phyloP scores from a whole-genome alignment of 78 protist genomes.

The Dictyostelium firmibasis region DNA sequence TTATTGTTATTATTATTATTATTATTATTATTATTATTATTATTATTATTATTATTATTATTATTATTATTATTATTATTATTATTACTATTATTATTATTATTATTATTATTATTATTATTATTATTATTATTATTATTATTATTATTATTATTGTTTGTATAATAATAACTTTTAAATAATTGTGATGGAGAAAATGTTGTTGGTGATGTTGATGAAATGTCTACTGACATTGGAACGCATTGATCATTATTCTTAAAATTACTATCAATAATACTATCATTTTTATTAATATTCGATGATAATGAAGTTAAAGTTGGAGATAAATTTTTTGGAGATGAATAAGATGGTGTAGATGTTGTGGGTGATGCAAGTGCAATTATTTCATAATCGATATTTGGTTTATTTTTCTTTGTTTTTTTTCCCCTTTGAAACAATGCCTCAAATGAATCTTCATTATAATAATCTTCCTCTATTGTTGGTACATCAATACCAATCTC shows the following conservation, averaged over 20 bases:
- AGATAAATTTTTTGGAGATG: neutral
- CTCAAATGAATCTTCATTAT: neutral
- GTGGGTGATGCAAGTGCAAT: neutral
- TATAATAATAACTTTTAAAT: neutral
- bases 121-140: neutral
- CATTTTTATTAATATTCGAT: neutral
- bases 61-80: neutral
- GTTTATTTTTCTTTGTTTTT: neutral
- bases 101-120: neutral
- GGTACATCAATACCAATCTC: neutral
- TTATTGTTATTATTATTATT: too few relatives aligned
- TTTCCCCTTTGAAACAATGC: neutral
- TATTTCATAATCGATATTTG: conserved; percentile 1
- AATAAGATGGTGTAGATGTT: neutral
- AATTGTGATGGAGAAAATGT: neutral
- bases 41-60: too few relatives aligned
- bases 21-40: too few relatives aligned
- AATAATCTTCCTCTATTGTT: neutral
- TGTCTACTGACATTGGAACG: neutral
- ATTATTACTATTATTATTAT: neutral
- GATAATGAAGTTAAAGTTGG: neutral
- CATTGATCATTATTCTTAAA: neutral
- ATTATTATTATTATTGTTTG: neutral
- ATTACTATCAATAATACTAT: neutral
- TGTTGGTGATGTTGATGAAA: neutral